Evolutionary conservation across 768 basidiomycete genomes (phyloP), one percentile per base, ranked within the genome.

Genomic region (Agaricus subrufescens): DNA sequence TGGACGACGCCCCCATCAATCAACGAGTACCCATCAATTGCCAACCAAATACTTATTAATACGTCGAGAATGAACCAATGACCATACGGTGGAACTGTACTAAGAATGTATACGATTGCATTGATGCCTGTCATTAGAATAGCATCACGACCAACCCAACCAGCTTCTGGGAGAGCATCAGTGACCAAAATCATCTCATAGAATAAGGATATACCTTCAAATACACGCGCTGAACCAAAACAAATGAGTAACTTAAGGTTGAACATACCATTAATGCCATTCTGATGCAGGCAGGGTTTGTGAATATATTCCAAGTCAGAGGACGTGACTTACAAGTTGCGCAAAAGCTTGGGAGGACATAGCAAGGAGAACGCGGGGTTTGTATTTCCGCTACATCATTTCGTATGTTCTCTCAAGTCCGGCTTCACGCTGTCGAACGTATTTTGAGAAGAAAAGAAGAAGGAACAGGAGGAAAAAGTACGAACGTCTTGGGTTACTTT

Each of bases 341-440:
- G 93, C 93, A 68, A 94, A 94, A 26, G 89, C 87, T 67, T 95
- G 94, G 51, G 90, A 89, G n/a, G 87, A 89, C 89, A 94, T 93
- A 11, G 94, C 94, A 43, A 96, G 81, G 58, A 96, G 68, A 4
- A 96, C 91, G 19, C 93, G 76, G n/a, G 84, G 83, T 63, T 85
- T 85, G 66, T 95, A 96, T 60, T 79, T 77, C 61, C 70, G 82
- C 89, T 91, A 95, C 83, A 96, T 88, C 38, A 77, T 76, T 27
- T 66, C 63, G 68, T 95, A 95, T 0, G 83, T 78, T 34, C 89
- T 78, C 46, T 77, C 86, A 57, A 86, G 89, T 31, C 83, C 85
- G 26, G 79, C 76, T 46, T 83, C 82, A 7, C 89, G 83, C 89
- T 93, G 4, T 1, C 11, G 27, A 45, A 2, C 15, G 30, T 26